phyloP scores from a whole-genome alignment of 2,329 filamentous ascomycete species.

The Aspergillus nomiae region DNA sequence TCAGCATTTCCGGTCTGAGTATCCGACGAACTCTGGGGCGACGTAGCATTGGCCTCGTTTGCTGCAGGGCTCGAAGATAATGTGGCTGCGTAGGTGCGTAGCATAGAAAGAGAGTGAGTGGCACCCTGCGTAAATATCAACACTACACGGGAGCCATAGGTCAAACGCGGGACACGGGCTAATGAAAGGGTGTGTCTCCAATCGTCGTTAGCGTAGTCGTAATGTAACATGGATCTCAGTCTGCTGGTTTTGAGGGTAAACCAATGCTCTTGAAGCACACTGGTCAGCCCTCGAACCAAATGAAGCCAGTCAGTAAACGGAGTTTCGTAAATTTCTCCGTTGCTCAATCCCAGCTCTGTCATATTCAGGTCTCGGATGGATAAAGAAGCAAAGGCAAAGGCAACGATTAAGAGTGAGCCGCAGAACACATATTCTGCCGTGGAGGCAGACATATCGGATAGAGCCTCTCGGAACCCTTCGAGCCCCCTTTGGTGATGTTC shows the following conservation, averaged over 20 bases:
- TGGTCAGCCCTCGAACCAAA: conserved; percentile 17
- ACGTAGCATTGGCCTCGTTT: neutral
- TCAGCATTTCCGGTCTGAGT: neutral
- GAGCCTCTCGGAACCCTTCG: conserved; percentile 16
- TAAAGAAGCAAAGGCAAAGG: conserved; percentile 24
- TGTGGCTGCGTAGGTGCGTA: neutral
- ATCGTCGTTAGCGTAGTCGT: conserved; percentile 19
- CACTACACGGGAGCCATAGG: neutral
- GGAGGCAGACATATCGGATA: conserved; percentile 7
- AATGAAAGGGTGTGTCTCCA: conserved; percentile 8
- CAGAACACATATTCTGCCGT: conserved; percentile 17
- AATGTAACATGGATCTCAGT: conserved; percentile 13
- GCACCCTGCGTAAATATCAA: neutral
- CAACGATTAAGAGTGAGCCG: conserved; percentile 22
- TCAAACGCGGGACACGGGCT: neutral
- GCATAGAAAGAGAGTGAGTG: neutral
- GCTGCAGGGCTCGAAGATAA: no score
- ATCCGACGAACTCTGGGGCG: fast-evolving
- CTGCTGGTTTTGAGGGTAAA: conserved; percentile 11
- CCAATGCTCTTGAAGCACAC: conserved; percentile 17
- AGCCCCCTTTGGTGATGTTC: conserved; percentile 26
- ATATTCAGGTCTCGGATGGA: conserved; percentile 3
- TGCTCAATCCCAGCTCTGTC: no score
- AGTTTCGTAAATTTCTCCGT: neutral
- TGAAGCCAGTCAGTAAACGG: conserved; percentile 21